Percentiles rank a stretch among this genome's conserved stretches.
These are phyloP conservation scores for Suhomyces panamericanus DNA, from an alignment of 1,139 yeast species.

Conservation along the genomic window DNA sequence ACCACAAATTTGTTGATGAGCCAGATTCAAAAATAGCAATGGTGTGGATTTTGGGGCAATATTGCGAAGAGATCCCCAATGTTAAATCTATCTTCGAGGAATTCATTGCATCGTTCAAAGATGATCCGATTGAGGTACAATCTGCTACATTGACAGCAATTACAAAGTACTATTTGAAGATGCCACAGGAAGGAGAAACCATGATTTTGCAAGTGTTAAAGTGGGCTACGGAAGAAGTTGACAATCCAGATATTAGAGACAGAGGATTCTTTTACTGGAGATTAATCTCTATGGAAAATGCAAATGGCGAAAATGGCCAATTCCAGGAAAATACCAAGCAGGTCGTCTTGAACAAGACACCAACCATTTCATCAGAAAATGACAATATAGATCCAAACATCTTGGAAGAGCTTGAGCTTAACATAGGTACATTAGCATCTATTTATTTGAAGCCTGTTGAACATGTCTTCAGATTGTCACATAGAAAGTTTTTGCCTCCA, in stretches of 20 bases:
- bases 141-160: conserved; percentile 71
- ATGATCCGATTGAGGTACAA: conserved; percentile 74
- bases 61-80: conserved; percentile 51
- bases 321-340: conserved; percentile 50
- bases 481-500: conserved; percentile 49
- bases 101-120: conserved; percentile 49
- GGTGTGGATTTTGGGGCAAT: conserved; percentile 85
- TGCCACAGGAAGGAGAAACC: conserved; percentile 57
- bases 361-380: conserved; percentile 65
- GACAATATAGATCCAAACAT: conserved; percentile 70
- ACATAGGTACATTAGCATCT: conserved; percentile 80
- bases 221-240: conserved; percentile 72
- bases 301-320: conserved; percentile 22
- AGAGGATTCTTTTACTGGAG: conserved; percentile 89
- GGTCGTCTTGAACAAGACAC: conserved; percentile 60
- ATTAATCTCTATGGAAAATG: conserved; percentile 54
- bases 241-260: conserved; percentile 81
- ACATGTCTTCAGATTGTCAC: conserved; percentile 72
- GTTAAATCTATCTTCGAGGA: conserved; percentile 49
- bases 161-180: conserved; percentile 63
- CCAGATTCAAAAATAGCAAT: conserved; percentile 78
- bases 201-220: conserved; percentile 62
- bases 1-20: conserved; percentile 59
- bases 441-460: conserved; percentile 81
- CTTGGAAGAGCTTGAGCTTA: conserved; percentile 78